phyloP scores from a whole-genome alignment of 2,329 filamentous ascomycete genomes.

The Nigrospora oryzae region DNA sequence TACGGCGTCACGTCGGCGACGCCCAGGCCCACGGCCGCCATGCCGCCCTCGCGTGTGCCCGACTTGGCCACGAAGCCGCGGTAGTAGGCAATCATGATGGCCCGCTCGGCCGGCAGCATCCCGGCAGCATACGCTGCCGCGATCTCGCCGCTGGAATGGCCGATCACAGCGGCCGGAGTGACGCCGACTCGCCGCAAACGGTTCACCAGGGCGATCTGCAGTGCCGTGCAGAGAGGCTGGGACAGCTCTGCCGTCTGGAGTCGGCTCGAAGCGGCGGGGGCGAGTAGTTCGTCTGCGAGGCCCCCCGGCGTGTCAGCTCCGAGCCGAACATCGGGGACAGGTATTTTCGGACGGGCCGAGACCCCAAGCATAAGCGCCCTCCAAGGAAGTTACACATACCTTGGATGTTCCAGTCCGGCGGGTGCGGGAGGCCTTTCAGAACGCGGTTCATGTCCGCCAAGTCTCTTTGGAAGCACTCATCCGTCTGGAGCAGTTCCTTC shows the following conservation, averaged over 20 bases:
- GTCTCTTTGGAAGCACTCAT: too few species aligned
- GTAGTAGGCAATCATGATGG: slow-evolving; percentile 27
- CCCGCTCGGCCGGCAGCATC: slow-evolving; percentile 21
- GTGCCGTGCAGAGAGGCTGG: slow-evolving; percentile 25
- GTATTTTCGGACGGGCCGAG: slow-evolving; percentile 6
- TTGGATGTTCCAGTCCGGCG: too few species aligned
- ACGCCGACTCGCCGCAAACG: slow-evolving; percentile 23
- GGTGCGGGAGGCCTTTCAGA: too few species aligned
- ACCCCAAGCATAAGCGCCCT: slow-evolving; percentile 9
- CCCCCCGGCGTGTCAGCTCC: too few species aligned
- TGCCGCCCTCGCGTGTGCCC: slow-evolving; percentile 14
- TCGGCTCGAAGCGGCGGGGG: slow-evolving; percentile 7
- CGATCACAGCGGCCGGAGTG: slow-evolving; percentile 23
- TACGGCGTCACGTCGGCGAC: slow-evolving; percentile 17
- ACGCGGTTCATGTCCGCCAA: too few species aligned
- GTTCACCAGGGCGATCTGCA: slow-evolving; percentile 32
- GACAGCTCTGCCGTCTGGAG: slow-evolving; percentile 14
- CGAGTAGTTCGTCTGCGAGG: slow-evolving; percentile 8
- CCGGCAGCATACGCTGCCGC: slow-evolving; percentile 33
- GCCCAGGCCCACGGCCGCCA: slow-evolving; percentile 30
- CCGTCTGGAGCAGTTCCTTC: slow-evolving; percentile 10
- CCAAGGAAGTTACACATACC: slow-evolving; percentile 5
- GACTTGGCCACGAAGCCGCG: background rate
- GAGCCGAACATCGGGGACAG: background rate
- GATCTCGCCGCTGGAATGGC: slow-evolving; percentile 35